These are phyloP conservation scores for Ophiorrhiza pumila DNA, from an alignment of 257 asterid species.

Conservation along the genomic window DNA sequence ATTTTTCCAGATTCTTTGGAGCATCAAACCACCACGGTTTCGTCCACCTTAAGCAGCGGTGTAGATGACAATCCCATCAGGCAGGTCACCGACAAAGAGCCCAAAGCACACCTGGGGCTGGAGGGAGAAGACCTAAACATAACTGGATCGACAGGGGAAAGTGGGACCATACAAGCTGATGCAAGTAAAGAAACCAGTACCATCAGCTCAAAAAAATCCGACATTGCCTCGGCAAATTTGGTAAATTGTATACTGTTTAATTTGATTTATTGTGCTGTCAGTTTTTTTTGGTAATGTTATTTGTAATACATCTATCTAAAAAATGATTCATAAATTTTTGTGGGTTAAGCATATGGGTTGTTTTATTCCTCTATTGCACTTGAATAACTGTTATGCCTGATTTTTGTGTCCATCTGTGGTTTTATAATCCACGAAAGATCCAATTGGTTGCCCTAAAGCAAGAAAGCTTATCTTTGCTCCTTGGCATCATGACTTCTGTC, in stretches of 20 bases:
- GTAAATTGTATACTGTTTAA: constrained; percentile 29
- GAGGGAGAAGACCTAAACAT: constrained; percentile 20
- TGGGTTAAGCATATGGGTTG: not conserved
- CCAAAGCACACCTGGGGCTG: constrained; percentile 23
- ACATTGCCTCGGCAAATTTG: constrained; percentile 21
- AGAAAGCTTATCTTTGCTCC: not conserved
- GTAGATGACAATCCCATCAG: constrained; percentile 44
- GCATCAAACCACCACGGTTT: constrained; percentile 26
- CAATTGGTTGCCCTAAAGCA: not conserved
- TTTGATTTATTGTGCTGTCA: constrained; percentile 1
- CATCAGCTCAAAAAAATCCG: constrained; percentile 25
- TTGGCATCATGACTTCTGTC: not conserved
- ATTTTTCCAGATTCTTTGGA: constrained; percentile 33
- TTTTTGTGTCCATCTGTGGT: not conserved
- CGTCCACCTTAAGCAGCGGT: constrained; percentile 22
- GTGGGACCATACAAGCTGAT: constrained; percentile 26
- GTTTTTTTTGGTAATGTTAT: not conserved
- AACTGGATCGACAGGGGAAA: constrained; percentile 28
- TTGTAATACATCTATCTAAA: too few relatives aligned
- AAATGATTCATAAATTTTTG: not conserved
- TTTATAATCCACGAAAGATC: too few relatives aligned
- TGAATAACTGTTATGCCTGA: not conserved
- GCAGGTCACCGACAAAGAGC: constrained; percentile 42
- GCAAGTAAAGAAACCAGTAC: constrained; percentile 26
- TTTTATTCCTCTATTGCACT: not conserved